Conservation (phyloP, 2,329 filamentous ascomycete species). For the Aureobasidium melanogenum region DNA sequence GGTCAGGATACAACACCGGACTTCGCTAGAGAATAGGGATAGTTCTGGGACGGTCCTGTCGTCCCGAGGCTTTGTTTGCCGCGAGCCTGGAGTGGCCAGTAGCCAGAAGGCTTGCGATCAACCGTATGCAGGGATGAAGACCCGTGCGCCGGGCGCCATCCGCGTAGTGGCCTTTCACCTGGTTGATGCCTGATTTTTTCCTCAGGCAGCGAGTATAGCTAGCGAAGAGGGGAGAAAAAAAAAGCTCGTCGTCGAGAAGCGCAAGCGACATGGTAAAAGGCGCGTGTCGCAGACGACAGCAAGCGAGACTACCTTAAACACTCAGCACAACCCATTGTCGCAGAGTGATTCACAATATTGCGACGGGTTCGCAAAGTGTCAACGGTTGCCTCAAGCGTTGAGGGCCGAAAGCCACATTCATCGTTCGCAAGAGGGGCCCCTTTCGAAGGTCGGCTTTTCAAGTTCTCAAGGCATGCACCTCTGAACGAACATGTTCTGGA, state of each 20-base stretch:
- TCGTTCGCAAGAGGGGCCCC: background rate
- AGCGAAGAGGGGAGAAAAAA: background rate
- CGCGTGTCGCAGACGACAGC: background rate
- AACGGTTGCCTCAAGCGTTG: constrained; percentile 4
- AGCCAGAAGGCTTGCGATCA: background rate
- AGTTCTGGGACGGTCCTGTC: background rate
- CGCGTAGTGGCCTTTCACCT: background rate
- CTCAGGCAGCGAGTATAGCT: background rate
- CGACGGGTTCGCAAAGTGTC: background rate
- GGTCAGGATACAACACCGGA: background rate
- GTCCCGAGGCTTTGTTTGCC: background rate
- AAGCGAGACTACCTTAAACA: background rate
- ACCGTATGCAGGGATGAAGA: background rate
- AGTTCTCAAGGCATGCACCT: background rate
- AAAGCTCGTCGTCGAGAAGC: background rate
- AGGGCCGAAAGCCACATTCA: background rate
- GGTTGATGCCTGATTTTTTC: background rate
- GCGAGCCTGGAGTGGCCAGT: background rate
- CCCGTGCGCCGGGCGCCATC: background rate
- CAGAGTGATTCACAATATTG: constrained; percentile 7
- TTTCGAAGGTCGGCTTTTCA: background rate
- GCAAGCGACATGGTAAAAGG: background rate
- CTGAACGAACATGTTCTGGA: background rate
- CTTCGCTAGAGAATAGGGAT: background rate
- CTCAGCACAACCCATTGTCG: background rate